Evolutionary conservation across 208 protist species (phyloP).

Genomic region (Willaertia magna): DNA sequence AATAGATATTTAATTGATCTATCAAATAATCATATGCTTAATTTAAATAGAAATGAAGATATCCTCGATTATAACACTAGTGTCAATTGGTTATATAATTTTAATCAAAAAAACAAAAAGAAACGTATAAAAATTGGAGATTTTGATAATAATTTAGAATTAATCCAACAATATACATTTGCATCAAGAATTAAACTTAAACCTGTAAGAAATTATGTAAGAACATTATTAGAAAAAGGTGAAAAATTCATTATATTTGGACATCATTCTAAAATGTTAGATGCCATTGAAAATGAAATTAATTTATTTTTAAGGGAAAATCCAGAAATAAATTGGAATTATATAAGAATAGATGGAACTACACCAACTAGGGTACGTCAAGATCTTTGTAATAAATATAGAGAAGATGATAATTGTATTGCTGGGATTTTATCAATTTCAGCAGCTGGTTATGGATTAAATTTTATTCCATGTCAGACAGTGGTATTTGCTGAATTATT

Average conservation of each 20-base stretch:
- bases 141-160: slow-evolving; percentile 3
- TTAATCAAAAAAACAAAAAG: neutral
- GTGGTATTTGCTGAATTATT: slow-evolving; percentile 91
- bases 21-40: neutral
- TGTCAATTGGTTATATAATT: neutral
- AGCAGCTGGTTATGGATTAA: slow-evolving; percentile 53
- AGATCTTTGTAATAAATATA: slow-evolving; percentile 55
- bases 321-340: slow-evolving; percentile 47
- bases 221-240: slow-evolving; percentile 49
- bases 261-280: slow-evolving; percentile 76
- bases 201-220: slow-evolving; percentile 69
- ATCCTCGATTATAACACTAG: neutral
- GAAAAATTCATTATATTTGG: slow-evolving; percentile 82
- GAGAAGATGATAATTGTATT: slow-evolving; percentile 42
- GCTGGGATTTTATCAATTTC: slow-evolving; percentile 60
- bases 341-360: slow-evolving; percentile 71
- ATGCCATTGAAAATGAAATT: slow-evolving; percentile 59
- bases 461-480: slow-evolving; percentile 72
- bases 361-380: slow-evolving; percentile 52
- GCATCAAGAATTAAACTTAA: slow-evolving; percentile 17
- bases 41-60: neutral
- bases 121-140: no score
- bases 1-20: slow-evolving; percentile 14
- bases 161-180: neutral
- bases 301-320: slow-evolving; percentile 36